A percentile compares a stretch with the other conserved stretches of the same genome.
Evolutionary conservation across 305 asterid species (phyloP).

Genomic region (Solanum hybrid): DNA sequence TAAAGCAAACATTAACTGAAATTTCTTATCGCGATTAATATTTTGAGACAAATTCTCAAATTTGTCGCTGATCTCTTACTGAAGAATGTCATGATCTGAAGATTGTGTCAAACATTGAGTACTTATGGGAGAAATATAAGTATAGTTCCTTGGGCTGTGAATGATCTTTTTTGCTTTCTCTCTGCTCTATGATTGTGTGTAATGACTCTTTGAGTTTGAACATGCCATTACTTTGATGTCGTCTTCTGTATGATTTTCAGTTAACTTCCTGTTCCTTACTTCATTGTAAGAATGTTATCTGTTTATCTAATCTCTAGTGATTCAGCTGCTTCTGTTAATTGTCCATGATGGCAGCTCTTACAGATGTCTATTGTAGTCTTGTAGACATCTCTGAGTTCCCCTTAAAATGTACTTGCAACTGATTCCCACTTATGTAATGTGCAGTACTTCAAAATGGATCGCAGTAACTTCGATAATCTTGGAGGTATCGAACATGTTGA

Average conservation of each 20-base stretch:
- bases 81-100: background rate
- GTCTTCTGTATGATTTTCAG: background rate
- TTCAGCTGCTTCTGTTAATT: background rate
- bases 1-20: background rate
- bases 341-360: background rate
- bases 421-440: conserved; percentile 5
- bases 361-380: background rate
- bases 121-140: background rate
- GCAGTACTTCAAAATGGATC: conserved; percentile 96
- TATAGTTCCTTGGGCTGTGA: background rate
- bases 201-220: background rate
- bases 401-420: background rate
- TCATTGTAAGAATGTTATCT: background rate
- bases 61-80: background rate
- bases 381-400: background rate
- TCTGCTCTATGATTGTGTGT: conserved; percentile 1
- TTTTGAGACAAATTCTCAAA: background rate
- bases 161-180: background rate
- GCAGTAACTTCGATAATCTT: conserved; percentile 47
- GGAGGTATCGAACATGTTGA: conserved; percentile 86
- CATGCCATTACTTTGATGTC: background rate
- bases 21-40: background rate
- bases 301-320: background rate
- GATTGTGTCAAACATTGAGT: background rate
- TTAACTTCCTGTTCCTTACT: background rate